These are phyloP conservation scores for Neonectria faginata DNA, from an alignment of 2,329 filamentous ascomycete species.

Conservation along the genomic window DNA sequence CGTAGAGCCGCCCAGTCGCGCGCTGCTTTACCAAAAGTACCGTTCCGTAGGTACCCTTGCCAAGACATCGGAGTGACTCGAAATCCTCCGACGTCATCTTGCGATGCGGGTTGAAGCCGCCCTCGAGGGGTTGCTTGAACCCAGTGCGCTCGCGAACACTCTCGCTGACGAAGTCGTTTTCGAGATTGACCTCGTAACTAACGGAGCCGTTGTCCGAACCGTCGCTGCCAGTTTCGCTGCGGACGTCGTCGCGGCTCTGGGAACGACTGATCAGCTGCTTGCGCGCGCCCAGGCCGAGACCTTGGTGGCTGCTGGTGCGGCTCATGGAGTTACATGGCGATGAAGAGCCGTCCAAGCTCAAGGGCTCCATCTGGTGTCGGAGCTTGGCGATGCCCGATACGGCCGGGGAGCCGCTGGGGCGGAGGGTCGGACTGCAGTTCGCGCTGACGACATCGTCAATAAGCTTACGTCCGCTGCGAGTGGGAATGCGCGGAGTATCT, in stretches of 20 bases:
- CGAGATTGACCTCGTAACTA: slow-evolving; percentile 86
- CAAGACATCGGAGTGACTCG: slow-evolving; percentile 88
- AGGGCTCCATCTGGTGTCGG: slow-evolving; percentile 82
- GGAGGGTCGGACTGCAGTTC: slow-evolving; percentile 72
- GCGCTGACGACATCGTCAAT: slow-evolving; percentile 70
- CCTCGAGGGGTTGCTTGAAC: slow-evolving; percentile 62
- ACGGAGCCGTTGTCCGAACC: slow-evolving; percentile 76
- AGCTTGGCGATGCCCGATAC: slow-evolving; percentile 84
- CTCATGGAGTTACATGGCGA: slow-evolving; percentile 69
- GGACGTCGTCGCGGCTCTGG: slow-evolving; percentile 66
- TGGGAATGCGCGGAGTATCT: slow-evolving; percentile 53
- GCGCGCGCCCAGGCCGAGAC: slow-evolving; percentile 54
- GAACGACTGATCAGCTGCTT: slow-evolving; percentile 67
- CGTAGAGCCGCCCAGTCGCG: slow-evolving; percentile 87
- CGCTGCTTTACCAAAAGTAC: slow-evolving; percentile 93
- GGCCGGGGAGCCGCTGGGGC: slow-evolving; percentile 63
- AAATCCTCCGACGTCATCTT: slow-evolving; percentile 97
- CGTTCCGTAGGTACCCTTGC: slow-evolving; percentile 96
- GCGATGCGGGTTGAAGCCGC: slow-evolving; percentile 67
- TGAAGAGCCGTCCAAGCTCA: slow-evolving; percentile 72
- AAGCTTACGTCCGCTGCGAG: slow-evolving; percentile 54
- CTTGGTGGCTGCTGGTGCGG: slow-evolving; percentile 59
- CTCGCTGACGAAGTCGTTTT: slow-evolving; percentile 85
- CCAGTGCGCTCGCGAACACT: slow-evolving; percentile 61
- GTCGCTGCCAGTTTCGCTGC: slow-evolving; percentile 64